Evolutionary conservation across 345 rosid species (phyloP).

Genomic region (Clarkia xantiana): DNA sequence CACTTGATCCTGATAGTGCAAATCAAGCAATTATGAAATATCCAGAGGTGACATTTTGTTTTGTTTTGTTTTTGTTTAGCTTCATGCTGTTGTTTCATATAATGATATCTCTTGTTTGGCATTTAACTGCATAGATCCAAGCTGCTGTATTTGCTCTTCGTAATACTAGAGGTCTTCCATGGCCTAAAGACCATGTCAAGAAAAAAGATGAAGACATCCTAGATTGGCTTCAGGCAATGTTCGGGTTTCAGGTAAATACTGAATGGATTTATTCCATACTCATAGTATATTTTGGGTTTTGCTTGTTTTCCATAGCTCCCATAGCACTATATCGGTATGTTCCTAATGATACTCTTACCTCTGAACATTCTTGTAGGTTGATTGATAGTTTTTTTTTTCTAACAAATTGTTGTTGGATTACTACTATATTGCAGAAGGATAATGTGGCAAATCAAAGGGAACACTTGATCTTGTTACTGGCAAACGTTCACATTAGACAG

Average conservation of each 20-base stretch:
- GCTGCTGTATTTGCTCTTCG: slow-evolving; percentile 93
- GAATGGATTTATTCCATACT: neutral
- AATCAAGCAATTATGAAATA: slow-evolving; percentile 94
- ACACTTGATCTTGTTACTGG: slow-evolving; percentile 83
- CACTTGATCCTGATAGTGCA: slow-evolving; percentile 98
- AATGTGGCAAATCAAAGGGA: slow-evolving; percentile 99
- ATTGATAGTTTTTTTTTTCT: slow-evolving; percentile 1
- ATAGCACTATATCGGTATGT: too few relatives aligned
- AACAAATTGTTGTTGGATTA: slow-evolving; percentile 4
- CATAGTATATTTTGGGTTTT: neutral
- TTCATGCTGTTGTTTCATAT: neutral
- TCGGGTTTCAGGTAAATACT: slow-evolving; percentile 85
- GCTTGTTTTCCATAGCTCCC: too few relatives aligned
- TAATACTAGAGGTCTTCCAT: slow-evolving; percentile 96
- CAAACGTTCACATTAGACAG: slow-evolving; percentile 90
- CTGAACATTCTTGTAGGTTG: neutral
- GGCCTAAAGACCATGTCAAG: slow-evolving; percentile 76
- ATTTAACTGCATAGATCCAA: slow-evolving; percentile 47
- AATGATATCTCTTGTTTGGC: neutral
- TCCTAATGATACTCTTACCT: too few relatives aligned
- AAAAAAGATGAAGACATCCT: slow-evolving; percentile 85
- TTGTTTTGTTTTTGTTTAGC: neutral
- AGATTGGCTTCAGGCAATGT: slow-evolving; percentile 97
- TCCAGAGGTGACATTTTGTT: slow-evolving; percentile 56
- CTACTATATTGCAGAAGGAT: slow-evolving; percentile 57